These are phyloP conservation scores for Lachancea kluyveri DNA, from an alignment of 805 yeast species.

Conservation along the genomic window DNA sequence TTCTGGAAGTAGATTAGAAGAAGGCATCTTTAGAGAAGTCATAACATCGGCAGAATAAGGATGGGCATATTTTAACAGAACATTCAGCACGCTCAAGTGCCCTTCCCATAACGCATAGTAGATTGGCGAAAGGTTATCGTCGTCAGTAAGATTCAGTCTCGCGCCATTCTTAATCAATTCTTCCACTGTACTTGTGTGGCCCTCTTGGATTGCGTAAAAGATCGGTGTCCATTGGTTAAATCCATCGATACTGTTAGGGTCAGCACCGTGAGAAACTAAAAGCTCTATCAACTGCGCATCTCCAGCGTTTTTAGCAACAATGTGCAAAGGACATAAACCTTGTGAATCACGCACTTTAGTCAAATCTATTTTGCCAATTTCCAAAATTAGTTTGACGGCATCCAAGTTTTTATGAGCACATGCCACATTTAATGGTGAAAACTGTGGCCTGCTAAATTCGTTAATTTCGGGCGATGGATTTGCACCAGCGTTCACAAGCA, in stretches of 20 bases:
- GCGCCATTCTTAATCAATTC: conserved; percentile 74
- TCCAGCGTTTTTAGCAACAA: conserved; percentile 75
- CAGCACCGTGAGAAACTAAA: conserved; percentile 64
- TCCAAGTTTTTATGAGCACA: conserved; percentile 77
- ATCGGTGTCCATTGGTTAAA: conserved; percentile 92
- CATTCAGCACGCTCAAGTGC: conserved; percentile 72
- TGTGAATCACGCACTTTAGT: conserved; percentile 59
- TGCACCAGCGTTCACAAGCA: conserved; percentile 43
- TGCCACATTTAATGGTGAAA: conserved; percentile 77
- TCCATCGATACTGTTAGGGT: conserved; percentile 73
- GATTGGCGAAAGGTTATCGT: conserved; percentile 70
- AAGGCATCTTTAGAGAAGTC: conserved; percentile 5
- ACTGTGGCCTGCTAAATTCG: conserved; percentile 50
- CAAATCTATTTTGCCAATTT: conserved; percentile 29
- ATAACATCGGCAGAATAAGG: conserved; percentile 3
- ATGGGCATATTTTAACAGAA: conserved; percentile 39
- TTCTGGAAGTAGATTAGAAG: conserved; percentile 4
- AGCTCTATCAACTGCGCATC: conserved; percentile 62
- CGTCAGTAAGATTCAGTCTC: conserved; percentile 60
- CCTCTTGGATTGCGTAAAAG: conserved; percentile 84
- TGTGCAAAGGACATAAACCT: conserved; percentile 82
- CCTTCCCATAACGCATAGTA: conserved; percentile 95
- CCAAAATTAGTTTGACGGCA: conserved; percentile 58
- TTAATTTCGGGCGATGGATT: conserved; percentile 43
- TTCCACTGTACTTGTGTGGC: conserved; percentile 63